These are phyloP conservation scores for Talaromyces marneffei DNA, from an alignment of 2,329 filamentous ascomycete genomes.

Conservation along the genomic window DNA sequence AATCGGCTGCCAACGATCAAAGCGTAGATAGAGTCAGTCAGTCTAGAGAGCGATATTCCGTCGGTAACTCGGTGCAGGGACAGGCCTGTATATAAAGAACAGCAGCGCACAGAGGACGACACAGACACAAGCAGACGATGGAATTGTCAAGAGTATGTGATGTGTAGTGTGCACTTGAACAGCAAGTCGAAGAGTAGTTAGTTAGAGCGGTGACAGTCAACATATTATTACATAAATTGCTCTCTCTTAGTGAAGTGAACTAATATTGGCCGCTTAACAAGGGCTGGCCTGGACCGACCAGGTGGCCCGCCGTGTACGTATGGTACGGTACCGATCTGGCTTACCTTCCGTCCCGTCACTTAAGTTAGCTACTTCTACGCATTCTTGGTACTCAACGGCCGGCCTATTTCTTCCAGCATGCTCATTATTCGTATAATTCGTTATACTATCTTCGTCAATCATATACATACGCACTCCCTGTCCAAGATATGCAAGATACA, in stretches of 20 bases:
- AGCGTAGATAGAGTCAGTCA: not conserved
- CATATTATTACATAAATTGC: not conserved
- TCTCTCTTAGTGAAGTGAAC: too few relatives aligned
- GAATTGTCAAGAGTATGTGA: not conserved
- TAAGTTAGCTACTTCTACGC: too few relatives aligned
- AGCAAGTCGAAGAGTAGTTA: not conserved
- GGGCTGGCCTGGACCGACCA: not conserved
- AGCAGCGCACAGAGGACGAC: not conserved
- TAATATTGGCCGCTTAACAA: too few relatives aligned
- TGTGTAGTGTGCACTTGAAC: not conserved
- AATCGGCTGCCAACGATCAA: not conserved
- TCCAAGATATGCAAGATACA: not conserved
- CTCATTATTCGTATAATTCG: not conserved
- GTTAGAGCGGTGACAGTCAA: not conserved
- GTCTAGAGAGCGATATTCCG: conserved; percentile 1
- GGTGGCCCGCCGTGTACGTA: too few relatives aligned
- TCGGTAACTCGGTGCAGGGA: not conserved
- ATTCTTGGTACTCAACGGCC: too few relatives aligned
- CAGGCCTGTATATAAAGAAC: not conserved
- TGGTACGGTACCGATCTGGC: not conserved
- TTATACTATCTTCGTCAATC: not conserved
- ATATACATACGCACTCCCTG: not conserved
- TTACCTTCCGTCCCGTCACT: not conserved
- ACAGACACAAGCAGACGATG: not conserved
- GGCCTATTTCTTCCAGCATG: too few relatives aligned